Evolutionary conservation across 2,329 filamentous ascomycete species (phyloP), one percentile per base, ranked within the genome.

Genomic region (Neofusicoccum ribis): DNA sequence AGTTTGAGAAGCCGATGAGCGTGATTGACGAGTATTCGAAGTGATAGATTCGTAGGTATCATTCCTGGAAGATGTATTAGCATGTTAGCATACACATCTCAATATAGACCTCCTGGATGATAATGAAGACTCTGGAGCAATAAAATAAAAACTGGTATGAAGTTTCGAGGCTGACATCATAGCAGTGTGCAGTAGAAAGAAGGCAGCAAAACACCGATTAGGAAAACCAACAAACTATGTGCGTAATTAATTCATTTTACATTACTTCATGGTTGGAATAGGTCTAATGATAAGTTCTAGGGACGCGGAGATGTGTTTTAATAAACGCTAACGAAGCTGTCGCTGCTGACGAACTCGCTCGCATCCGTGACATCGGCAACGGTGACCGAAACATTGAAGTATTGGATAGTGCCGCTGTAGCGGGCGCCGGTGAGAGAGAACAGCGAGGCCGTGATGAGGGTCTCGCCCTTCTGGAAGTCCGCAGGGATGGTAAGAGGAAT

Each of bases 21-120:
- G 84, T 87, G 0, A 83, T 87, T 54, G 76, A 81, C 27, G 83
- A 86, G 68, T 85, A 79, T 69, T 70, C 51, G 31, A 15, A 39
- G 23, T 54, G 31, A 51, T 9, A 20, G 15, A 14, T 9, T 7
- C 7, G 27, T 7, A 31, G 27, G 5, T 31, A 7, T 31, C 5
- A 31, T 31, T 31, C 27, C 6, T 31, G 6, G 6, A 31, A 5
- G 5, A 31, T 5, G 1, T 31, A 7, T 31, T 2, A 7, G 27
- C 27, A 31, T 31, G 27, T 7, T 7, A 31, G 6, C 27, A 31
- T 31, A 5, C 6, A 31, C 5, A 7, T 6, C 27, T 31, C 27
- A 7, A 31, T 31, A 31, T 2, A 5, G 27, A 31, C 27, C 27
- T 31, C 27, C 1, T 31, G 27, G 27, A 31, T 7, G 27, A 31